A percentile compares a stretch with the other conserved stretches of the same genome.
These are phyloP conservation scores for Mycena amicta DNA, from an alignment of 768 basidiomycete genomes.

Conservation along the genomic window DNA sequence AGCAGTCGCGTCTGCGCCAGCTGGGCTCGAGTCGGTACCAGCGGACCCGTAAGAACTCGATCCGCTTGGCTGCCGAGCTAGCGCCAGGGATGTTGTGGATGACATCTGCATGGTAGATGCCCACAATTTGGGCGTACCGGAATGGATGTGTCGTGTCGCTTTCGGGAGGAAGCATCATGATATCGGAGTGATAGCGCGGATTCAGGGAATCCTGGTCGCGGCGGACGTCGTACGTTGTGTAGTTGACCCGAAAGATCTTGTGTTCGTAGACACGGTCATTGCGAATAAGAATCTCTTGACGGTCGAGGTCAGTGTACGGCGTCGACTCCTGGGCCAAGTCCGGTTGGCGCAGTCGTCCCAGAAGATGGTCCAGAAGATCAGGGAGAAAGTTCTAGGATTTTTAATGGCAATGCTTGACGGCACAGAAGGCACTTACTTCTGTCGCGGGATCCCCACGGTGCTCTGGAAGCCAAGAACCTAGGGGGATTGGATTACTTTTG, in stretches of 20 bases:
- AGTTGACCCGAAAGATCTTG: conserved; percentile 28
- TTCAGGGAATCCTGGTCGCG: conserved; percentile 35
- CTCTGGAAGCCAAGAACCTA: neutral
- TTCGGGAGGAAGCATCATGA: conserved; percentile 24
- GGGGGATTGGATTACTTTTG: conserved; percentile 1
- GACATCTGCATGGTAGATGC: neutral
- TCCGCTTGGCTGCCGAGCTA: neutral
- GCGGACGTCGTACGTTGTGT: conserved; percentile 20
- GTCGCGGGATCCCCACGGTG: conserved; percentile 21
- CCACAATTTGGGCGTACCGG: neutral
- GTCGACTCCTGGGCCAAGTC: neutral
- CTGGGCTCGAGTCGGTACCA: neutral
- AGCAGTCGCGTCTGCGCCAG: neutral
- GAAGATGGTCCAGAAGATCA: neutral
- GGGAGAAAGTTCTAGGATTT: neutral
- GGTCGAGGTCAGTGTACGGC: neutral
- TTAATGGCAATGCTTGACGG: neutral
- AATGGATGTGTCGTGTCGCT: neutral
- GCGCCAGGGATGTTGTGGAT: neutral
- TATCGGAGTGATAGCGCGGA: conserved; percentile 24
- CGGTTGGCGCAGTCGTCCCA: neutral
- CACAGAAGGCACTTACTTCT: conserved; percentile 9
- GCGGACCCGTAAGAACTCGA: neutral
- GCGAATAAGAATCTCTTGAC: neutral
- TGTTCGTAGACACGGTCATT: conserved; percentile 22